phyloP scores from a whole-genome alignment of 2,329 filamentous ascomycete species.

The Apiospora arundinis region DNA sequence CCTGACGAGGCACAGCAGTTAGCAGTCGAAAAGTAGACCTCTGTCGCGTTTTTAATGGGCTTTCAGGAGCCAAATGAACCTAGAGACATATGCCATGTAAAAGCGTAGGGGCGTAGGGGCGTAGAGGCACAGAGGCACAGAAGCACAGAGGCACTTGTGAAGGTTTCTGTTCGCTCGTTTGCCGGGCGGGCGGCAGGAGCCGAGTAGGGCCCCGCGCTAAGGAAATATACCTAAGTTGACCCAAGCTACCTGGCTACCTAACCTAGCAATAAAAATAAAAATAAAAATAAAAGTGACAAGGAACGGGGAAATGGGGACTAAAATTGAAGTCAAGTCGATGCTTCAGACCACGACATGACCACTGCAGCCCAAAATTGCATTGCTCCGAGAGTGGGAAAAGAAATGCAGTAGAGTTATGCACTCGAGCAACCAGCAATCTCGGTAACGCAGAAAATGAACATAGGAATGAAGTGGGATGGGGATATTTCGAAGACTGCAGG shows the following conservation, averaged over 20 bases:
- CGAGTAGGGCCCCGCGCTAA: constrained; percentile 12
- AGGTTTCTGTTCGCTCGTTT: constrained; percentile 10
- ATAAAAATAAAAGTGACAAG: not conserved
- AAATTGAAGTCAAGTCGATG: no score
- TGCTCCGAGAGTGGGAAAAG: not conserved
- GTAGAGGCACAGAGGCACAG: not conserved
- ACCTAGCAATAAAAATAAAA: not conserved
- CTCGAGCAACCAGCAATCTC: not conserved
- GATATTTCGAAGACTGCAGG: not conserved
- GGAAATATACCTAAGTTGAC: no score
- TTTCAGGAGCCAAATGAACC: not conserved
- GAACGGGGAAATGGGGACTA: constrained; percentile 4
- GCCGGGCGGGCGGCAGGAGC: constrained; percentile 15
- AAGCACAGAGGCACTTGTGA: not conserved
- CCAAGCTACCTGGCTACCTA: no score
- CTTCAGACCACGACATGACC: not conserved
- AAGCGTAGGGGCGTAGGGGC: not conserved
- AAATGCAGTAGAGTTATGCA: not conserved
- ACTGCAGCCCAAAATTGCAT: not conserved
- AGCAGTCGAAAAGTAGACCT: not conserved
- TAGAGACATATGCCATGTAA: not conserved
- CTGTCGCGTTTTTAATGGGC: not conserved
- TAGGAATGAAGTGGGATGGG: not conserved
- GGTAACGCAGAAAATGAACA: not conserved
- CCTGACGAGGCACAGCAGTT: constrained; percentile 10